phyloP scores from a whole-genome alignment of 768 basidiomycete genomes.

The Termitomyces sp. region DNA sequence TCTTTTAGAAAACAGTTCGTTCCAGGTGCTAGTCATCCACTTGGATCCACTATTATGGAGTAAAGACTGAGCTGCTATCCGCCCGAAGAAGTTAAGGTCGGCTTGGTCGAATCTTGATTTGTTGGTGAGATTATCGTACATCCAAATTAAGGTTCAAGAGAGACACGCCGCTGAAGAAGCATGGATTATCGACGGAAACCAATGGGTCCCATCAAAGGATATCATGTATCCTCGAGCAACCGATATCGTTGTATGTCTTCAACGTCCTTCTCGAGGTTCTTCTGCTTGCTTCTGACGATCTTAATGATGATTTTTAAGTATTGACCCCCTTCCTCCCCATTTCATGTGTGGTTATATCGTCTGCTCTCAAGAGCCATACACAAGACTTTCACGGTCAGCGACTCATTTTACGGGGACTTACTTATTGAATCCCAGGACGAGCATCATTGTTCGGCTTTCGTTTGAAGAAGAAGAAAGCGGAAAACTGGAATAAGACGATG shows the following conservation, averaged over 20 bases:
- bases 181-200: slow-evolving; percentile 1
- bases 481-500: neutral
- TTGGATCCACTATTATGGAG: slow-evolving; percentile 1
- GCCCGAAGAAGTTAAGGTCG: neutral
- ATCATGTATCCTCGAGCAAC: slow-evolving; percentile 3
- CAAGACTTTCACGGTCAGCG: neutral
- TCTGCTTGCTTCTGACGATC: neutral
- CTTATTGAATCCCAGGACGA: neutral
- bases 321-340: neutral
- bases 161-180: neutral
- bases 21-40: neutral
- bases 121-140: neutral
- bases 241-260: neutral
- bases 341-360: neutral
- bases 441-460: neutral
- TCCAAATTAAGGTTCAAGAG: neutral
- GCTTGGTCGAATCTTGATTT: neutral
- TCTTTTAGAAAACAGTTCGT: too few relatives aligned
- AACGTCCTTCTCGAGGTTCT: neutral
- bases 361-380: neutral
- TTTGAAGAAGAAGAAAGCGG: neutral
- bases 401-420: neutral
- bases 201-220: slow-evolving; percentile 1
- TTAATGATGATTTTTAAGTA: neutral
- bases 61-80: neutral